A percentile compares a stretch with the other conserved stretches of the same genome.
These are phyloP conservation scores for Heliosperma pusillum DNA, from an alignment of 148 eudicot genomes.

Conservation along the genomic window DNA sequence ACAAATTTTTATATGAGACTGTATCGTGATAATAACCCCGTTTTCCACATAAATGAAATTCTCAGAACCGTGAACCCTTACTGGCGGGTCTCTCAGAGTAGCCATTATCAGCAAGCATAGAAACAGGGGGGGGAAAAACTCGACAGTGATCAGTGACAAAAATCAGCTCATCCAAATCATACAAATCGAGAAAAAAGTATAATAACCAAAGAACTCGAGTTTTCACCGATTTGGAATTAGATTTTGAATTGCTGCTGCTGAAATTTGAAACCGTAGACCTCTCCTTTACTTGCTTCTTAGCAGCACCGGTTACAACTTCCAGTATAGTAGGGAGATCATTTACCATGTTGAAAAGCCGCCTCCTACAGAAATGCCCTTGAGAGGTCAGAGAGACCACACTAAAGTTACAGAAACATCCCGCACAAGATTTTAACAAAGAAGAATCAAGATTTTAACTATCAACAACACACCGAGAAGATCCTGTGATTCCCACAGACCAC, in stretches of 20 bases:
- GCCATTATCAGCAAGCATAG: too few relatives aligned
- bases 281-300: slow-evolving; percentile 71
- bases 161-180: background rate
- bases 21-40: background rate
- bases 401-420: background rate
- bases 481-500: background rate
- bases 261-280: slow-evolving; percentile 56
- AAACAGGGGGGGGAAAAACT: too few relatives aligned
- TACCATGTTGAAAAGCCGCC: slow-evolving; percentile 77
- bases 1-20: background rate
- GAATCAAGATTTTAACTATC: too few relatives aligned
- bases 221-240: slow-evolving; percentile 62
- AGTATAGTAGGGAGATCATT: slow-evolving; percentile 80
- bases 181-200: background rate
- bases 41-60: too few relatives aligned
- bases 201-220: background rate
- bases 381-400: slow-evolving; percentile 8
- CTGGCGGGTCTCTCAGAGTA: too few relatives aligned
- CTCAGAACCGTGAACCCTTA: too few relatives aligned
- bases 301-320: slow-evolving; percentile 78
- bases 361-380: slow-evolving; percentile 46
- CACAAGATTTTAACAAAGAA: background rate
- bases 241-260: slow-evolving; percentile 73
- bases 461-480: background rate
- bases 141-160: too few relatives aligned